Evolutionary conservation across 345 rosid genomes (phyloP).

Genomic region (Eucalyptus regnans): DNA sequence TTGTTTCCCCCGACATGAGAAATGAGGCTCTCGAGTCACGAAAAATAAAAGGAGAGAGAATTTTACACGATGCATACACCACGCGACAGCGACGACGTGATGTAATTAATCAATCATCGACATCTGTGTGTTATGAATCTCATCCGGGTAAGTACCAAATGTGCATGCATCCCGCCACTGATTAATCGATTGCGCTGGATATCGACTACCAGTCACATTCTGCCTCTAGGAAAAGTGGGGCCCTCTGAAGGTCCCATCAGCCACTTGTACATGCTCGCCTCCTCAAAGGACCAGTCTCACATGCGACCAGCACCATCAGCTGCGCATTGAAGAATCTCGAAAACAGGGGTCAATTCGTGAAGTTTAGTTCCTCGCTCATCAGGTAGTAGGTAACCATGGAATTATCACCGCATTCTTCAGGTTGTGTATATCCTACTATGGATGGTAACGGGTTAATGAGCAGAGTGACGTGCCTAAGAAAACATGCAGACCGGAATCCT

Average conservation of each 20-base stretch:
- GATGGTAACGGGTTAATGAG: background rate
- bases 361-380: background rate
- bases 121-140: fast-evolving
- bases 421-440: background rate
- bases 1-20: background rate
- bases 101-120: too few species aligned
- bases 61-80: background rate
- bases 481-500: background rate
- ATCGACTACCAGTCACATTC: background rate
- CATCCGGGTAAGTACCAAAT: background rate
- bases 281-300: background rate
- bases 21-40: too few species aligned
- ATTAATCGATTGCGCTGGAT: background rate
- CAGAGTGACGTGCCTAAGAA: background rate
- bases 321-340: background rate
- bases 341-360: background rate
- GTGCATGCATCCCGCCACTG: background rate
- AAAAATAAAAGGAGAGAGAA: background rate
- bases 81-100: fast-evolving
- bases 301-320: background rate
- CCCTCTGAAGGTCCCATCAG: background rate
- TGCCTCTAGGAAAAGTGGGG: background rate
- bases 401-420: background rate
- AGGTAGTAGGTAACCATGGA: background rate
- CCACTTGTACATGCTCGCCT: background rate